Evolutionary conservation across 192 early-diverging fungal species (phyloP), one percentile per base, ranked within the genome.

Genomic region (Coemansia guatemalensis): DNA sequence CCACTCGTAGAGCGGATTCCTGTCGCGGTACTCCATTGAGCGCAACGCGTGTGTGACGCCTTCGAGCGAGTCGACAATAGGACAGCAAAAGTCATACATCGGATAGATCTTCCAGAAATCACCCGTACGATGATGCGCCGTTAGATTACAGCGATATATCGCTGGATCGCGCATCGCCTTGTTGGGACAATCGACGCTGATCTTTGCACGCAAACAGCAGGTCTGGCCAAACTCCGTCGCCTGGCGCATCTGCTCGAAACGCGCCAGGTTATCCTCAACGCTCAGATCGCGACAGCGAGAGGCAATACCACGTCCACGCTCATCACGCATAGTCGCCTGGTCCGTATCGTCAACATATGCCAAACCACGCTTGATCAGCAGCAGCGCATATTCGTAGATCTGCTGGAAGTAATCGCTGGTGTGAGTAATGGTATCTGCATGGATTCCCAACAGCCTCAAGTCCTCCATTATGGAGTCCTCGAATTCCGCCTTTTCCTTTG

Each of bases 71-170:
- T 99, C 97, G 35, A 99, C 95, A 53, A 98, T 84, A 2, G 97
- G 97, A 81, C 96, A 97, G 47, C 92, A 93, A 84, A 98, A 97
- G 82, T 99, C 97, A 75, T 99, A 99, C 12, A 93, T 92, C 48
- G 96, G 97, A 79, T 99, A 99, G 49, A 97, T 83, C 84, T 97
- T 99, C 92, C 93, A 99, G 71, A 88, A 89, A 35, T 81, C 72
- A 33, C 96, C 97, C 48, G 93, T 95, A 35, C 85, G 87, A 71
- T 95, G 94, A 68, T 99, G 97, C 56, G 91, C 92, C 24, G 56
- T 57, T 58, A 90, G 70, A 73, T 95, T 95, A 85, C 92, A 95
- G 30, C 97, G 89, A 85, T 93, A 99, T 56, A 99, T 92, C 53
- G 94, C 92, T 29, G 96, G 97, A 78, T 99, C 97, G 60, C 97